Percentiles rank a stretch among this genome's conserved stretches.
Conservation (phyloP, 805 yeast genomes). For the Ogataea trehaloabstinens region DNA sequence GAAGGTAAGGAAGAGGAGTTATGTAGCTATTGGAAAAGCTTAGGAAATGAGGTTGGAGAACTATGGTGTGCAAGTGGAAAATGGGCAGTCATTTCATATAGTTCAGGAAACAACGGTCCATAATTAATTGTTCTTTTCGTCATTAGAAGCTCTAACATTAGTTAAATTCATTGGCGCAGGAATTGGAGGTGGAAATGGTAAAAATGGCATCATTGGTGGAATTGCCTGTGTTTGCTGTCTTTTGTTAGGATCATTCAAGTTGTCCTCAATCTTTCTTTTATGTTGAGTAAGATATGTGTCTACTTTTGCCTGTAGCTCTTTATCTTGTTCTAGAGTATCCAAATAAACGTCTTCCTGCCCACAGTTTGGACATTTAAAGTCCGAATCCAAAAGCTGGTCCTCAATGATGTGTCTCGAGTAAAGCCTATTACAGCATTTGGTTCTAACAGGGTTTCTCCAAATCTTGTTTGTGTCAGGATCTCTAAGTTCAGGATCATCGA, state of each 20-base stretch:
- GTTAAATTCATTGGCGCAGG: slow-evolving; percentile 9
- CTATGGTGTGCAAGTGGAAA: slow-evolving; percentile 89
- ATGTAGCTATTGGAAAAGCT: slow-evolving; percentile 50
- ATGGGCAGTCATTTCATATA: slow-evolving; percentile 84
- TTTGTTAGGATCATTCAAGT: slow-evolving; percentile 10
- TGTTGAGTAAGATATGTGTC: slow-evolving; percentile 44
- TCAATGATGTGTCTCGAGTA: slow-evolving; percentile 66
- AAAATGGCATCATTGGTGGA: slow-evolving; percentile 30
- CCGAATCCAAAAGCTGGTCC: slow-evolving; percentile 68
- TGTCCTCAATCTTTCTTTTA: slow-evolving; percentile 14
- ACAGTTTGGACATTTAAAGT: slow-evolving; percentile 90
- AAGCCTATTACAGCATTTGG: slow-evolving; percentile 64
- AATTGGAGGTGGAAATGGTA: slow-evolving; percentile 34
- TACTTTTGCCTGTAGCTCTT: slow-evolving; percentile 55
- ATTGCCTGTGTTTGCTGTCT: slow-evolving; percentile 22
- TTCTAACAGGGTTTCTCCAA: slow-evolving; percentile 68
- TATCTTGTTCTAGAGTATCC: slow-evolving; percentile 66
- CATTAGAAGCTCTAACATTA: slow-evolving; percentile 5
- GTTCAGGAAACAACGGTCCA: slow-evolving; percentile 32
- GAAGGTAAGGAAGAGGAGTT: slow-evolving; percentile 72
- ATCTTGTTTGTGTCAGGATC: slow-evolving; percentile 68
- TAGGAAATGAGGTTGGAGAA: slow-evolving; percentile 62
- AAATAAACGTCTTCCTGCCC: slow-evolving; percentile 67
- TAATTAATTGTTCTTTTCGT: slow-evolving; percentile 1
- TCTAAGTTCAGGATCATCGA: slow-evolving; percentile 57